Evolutionary conservation across 2,329 filamentous ascomycete genomes (phyloP), one percentile per base, ranked within the genome.

Genomic region (Colletotrichum lentis): DNA sequence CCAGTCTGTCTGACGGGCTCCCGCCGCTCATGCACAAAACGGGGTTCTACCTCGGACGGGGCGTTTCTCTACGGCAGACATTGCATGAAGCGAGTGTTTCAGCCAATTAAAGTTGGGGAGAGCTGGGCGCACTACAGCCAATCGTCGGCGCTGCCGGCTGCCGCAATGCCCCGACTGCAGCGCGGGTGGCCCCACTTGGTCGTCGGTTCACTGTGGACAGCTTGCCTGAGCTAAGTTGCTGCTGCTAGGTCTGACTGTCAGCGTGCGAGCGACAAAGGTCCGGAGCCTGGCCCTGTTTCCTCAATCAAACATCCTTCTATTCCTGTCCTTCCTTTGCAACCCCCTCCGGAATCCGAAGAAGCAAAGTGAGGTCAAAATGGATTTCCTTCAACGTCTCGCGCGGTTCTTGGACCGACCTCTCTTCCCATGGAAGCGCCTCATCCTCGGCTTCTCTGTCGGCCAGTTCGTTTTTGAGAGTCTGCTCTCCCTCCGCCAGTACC

Each of bases 391-490:
- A 88, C 86, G 87, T 83, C 89, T 98, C 73, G 93, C 93, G 77
- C 88, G 88, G 79, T 90, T 91, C 80, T 90, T 98, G 75, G 96
- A 99, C 84, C 89, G 92, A 76, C 94, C 95, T 67, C 85, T 92
- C 76, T 97, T 98, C 83, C 95, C 96, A 63, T 99, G 96, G 96
- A 99, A 97, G 88, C 91, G 89, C 78, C 89, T 99, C 74, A 94
- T 99, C 75, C 87, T 98, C 74, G 92, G 94, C 75, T 99, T 99
- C 83, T 97, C 94, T 37, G 79, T 98, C 74, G 93, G 91, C 70
- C 93, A 99, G 78, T 98, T 93, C 79, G 82, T 93, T 62, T 90
- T 99, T 76, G 96, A 99, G 80, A 90, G 93, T 52, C 92, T 95
- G 81, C 89, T 99, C 61, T 93, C 93, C 31, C 83, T 93, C 73